A percentile compares a stretch with the other conserved stretches of the same genome.
Conservation (phyloP, 2,329 filamentous ascomycete species). For the Teratosphaeriaceae sp. region DNA sequence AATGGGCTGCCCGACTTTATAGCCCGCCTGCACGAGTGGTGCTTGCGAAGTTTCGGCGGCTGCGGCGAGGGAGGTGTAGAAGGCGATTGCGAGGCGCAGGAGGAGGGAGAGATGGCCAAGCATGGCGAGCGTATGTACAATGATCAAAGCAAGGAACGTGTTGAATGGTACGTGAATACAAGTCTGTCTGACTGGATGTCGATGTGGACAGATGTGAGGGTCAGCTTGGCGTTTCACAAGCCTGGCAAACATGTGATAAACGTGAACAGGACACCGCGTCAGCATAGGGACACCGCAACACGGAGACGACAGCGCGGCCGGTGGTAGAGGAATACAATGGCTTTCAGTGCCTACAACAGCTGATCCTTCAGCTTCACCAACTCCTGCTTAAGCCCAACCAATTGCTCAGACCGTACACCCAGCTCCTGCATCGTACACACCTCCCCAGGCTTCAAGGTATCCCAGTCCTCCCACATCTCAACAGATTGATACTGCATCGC, state of each 20-base stretch:
- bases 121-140: constrained; percentile 13
- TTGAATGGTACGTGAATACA: neutral
- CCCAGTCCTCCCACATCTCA: constrained; percentile 11
- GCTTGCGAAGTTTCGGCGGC: constrained; percentile 37
- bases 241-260: too few relatives aligned
- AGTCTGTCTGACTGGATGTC: too few relatives aligned
- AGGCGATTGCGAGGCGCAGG: constrained; percentile 23
- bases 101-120: constrained; percentile 20
- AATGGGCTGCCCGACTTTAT: constrained; percentile 43
- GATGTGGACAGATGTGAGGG: neutral
- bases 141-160: neutral
- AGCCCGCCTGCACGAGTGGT: constrained; percentile 35
- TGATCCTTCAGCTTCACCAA: constrained; percentile 10
- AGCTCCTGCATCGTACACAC: constrained; percentile 10
- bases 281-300: too few relatives aligned
- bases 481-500: constrained; percentile 8
- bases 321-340: too few relatives aligned
- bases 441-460: constrained; percentile 3
- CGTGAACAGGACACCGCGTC: too few relatives aligned
- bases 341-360: neutral
- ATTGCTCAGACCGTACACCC: constrained; percentile 4
- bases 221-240: too few relatives aligned
- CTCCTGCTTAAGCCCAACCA: constrained; percentile 9
- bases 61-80: constrained; percentile 33
- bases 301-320: too few relatives aligned